Percentiles rank a stretch among this genome's conserved stretches.
phyloP scores from a whole-genome alignment of 2,329 filamentous ascomycete species.

The Cryphonectria nitschkei region DNA sequence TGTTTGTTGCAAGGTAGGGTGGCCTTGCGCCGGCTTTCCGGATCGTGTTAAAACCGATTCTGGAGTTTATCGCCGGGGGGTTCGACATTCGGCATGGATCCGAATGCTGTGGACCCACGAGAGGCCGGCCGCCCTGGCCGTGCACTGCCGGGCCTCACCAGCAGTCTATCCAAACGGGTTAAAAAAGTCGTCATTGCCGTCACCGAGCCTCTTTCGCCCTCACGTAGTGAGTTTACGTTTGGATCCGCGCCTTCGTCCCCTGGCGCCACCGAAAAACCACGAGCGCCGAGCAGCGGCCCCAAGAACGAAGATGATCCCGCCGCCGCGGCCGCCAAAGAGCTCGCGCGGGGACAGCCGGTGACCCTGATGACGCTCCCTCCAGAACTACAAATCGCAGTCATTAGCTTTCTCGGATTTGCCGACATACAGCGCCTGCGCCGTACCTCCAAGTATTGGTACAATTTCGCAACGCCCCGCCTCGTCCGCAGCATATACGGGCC shows the following conservation, averaged over 20 bases:
- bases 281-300: constrained; percentile 17
- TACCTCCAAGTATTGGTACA: constrained; percentile 44
- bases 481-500: constrained; percentile 43
- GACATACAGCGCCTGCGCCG: constrained; percentile 48
- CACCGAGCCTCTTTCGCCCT: constrained; percentile 21
- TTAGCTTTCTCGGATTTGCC: constrained; percentile 46
- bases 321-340: neutral
- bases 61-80: neutral
- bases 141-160: neutral
- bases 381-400: constrained; percentile 47
- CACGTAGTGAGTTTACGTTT: constrained; percentile 19
- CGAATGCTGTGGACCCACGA: neutral
- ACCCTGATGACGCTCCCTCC: constrained; percentile 43
- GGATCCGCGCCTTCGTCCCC: constrained; percentile 10
- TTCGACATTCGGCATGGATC: neutral
- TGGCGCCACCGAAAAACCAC: constrained; percentile 14
- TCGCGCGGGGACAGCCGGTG: constrained; percentile 1
- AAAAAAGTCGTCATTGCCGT: constrained; percentile 20
- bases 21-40: neutral
- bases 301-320: constrained; percentile 8
- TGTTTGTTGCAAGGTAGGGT: neutral
- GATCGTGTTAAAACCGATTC: neutral
- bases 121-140: neutral
- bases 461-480: constrained; percentile 40
- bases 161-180: constrained; percentile 9